Evolutionary conservation across 2,329 filamentous ascomycete genomes (phyloP).

Genomic region (Albifimbria verrucaria): DNA sequence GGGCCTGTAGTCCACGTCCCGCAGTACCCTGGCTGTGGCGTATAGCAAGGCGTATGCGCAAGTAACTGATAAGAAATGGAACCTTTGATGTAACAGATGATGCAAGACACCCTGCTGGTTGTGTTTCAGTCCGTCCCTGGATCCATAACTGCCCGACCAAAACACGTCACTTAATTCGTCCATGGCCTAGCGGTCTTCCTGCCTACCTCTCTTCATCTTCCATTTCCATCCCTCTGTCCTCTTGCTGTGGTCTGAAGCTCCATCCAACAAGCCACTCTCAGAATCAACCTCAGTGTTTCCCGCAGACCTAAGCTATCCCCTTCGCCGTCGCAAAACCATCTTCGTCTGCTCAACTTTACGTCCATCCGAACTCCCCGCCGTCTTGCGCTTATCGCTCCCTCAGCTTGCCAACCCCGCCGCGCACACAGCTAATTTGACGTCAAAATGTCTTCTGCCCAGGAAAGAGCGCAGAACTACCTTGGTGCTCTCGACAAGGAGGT

Average conservation of each 20-base stretch:
- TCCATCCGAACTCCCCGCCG: background rate
- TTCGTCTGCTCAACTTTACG: no score
- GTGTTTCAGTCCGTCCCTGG: background rate
- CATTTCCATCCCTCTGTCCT: background rate
- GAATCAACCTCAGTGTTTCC: background rate
- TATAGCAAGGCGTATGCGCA: background rate
- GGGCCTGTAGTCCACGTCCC: background rate
- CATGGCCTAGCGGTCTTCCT: no score
- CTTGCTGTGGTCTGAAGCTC: background rate
- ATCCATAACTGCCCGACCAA: background rate
- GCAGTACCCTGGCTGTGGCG: background rate
- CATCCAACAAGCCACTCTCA: background rate
- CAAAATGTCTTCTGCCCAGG: constrained; percentile 71
- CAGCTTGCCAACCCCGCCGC: background rate
- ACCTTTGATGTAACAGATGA: background rate
- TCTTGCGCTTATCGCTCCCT: background rate
- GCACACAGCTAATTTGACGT: constrained; percentile 7
- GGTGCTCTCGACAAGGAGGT: constrained; percentile 82
- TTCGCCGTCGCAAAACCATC: no score
- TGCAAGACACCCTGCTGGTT: background rate
- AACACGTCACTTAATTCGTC: background rate
- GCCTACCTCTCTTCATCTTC: no score
- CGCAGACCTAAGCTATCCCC: no score
- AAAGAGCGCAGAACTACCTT: constrained; percentile 73
- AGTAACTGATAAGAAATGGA: background rate